A percentile compares a stretch with the other conserved stretches of the same genome.
Evolutionary conservation across 495 filamentous ascomycete species (phyloP).

Genomic region (Tetracladium setigerum): DNA sequence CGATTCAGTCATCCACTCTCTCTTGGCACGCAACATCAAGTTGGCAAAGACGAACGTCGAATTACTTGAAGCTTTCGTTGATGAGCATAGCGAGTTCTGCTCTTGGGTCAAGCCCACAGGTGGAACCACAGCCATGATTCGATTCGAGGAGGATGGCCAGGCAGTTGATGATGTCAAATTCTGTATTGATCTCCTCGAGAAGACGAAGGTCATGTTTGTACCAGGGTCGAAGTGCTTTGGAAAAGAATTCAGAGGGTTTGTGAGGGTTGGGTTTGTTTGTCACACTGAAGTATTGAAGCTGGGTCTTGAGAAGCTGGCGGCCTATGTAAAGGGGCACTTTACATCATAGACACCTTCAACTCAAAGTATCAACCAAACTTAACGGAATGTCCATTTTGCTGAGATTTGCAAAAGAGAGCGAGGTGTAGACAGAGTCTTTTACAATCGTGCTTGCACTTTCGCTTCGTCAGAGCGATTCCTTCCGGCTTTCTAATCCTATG

Average conservation of each 20-base stretch:
- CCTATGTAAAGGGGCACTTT: conserved; percentile 50
- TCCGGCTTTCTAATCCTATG: too few relatives aligned
- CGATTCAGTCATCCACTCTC: conserved; percentile 50
- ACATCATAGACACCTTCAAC: not conserved
- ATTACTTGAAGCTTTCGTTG: conserved; percentile 61
- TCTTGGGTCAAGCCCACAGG: conserved; percentile 70
- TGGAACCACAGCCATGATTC: conserved; percentile 77
- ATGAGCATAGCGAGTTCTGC: conserved; percentile 53
- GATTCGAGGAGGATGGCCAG: conserved; percentile 56
- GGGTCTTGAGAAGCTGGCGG: conserved; percentile 52
- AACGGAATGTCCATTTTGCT: too few relatives aligned
- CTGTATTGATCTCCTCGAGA: conserved; percentile 59
- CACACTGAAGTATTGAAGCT: conserved; percentile 61
- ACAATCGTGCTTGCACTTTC: too few relatives aligned
- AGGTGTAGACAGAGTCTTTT: too few relatives aligned
- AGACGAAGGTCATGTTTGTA: conserved; percentile 71
- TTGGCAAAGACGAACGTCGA: conserved; percentile 65
- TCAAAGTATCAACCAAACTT: too few relatives aligned
- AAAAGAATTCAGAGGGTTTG: conserved; percentile 66
- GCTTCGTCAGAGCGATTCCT: too few relatives aligned
- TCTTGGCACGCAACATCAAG: conserved; percentile 62
- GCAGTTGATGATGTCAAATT: conserved; percentile 66
- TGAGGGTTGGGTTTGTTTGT: conserved; percentile 73
- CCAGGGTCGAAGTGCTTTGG: conserved; percentile 73
- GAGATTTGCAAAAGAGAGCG: too few relatives aligned